phyloP scores from a whole-genome alignment of 192 early-diverging fungal genomes.

The Podila clonocystis region DNA sequence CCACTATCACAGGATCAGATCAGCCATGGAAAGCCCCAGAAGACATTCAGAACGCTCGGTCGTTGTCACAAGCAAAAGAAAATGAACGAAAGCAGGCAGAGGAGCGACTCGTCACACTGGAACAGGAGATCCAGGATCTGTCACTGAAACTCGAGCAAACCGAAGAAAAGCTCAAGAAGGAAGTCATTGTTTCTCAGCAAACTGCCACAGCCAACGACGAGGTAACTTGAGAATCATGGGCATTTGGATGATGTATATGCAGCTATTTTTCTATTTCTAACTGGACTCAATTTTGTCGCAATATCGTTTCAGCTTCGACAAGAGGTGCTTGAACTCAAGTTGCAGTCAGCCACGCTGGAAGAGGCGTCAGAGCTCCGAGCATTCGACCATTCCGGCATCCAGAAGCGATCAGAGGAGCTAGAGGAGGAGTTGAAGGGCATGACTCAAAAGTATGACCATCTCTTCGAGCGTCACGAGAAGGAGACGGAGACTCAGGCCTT shows the following conservation, averaged over 20 bases:
- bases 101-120: conserved; percentile 13
- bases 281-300: not conserved
- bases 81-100: conserved; percentile 22
- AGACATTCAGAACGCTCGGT: conserved; percentile 20
- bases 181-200: conserved; percentile 15
- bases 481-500: conserved; percentile 13
- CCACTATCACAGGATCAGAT: conserved; percentile 1
- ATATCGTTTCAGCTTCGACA: conserved; percentile 14
- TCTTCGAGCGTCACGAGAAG: conserved; percentile 25
- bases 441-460: conserved; percentile 34
- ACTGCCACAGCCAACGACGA: conserved; percentile 18
- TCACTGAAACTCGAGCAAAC: conserved; percentile 21
- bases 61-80: conserved; percentile 24
- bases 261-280: not conserved
- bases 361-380: conserved; percentile 6
- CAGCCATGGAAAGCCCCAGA: conserved; percentile 41
- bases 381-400: not conserved
- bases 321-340: conserved; percentile 34
- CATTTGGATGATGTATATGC: not conserved
- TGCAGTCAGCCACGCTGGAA: conserved; percentile 38
- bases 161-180: conserved; percentile 15
- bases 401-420: conserved; percentile 19
- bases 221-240: conserved; percentile 4
- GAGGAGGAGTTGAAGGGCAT: conserved; percentile 33
- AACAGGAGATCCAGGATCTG: conserved; percentile 29